Percentiles rank a stretch among this genome's conserved stretches.
These are phyloP conservation scores for Cucurbitaria berberidis DNA, from an alignment of 2,329 filamentous ascomycete genomes.

Conservation along the genomic window DNA sequence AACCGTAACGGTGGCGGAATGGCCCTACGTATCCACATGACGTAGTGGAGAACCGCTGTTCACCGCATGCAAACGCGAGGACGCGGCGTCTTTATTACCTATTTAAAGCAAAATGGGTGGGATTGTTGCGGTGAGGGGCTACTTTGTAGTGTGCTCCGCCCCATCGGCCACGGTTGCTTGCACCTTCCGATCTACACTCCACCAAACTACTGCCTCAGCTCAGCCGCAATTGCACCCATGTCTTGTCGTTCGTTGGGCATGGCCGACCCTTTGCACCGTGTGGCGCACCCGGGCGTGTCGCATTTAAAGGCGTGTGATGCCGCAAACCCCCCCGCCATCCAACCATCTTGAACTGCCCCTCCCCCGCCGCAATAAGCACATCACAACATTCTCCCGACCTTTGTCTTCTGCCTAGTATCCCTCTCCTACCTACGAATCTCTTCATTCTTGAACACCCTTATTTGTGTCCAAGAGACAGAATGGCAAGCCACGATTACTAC, in stretches of 20 bases:
- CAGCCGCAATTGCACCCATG: slow-evolving; percentile 26
- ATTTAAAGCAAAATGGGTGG: neutral
- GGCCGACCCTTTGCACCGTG: slow-evolving; percentile 12
- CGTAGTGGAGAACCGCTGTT: slow-evolving; percentile 1
- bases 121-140: slow-evolving; percentile 2
- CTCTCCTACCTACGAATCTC: neutral
- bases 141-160: neutral
- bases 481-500: slow-evolving; percentile 45
- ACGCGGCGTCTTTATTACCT: neutral
- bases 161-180: slow-evolving; percentile 5
- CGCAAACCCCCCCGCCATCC: slow-evolving; percentile 19
- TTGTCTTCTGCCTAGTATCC: slow-evolving; percentile 8
- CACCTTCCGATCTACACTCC: slow-evolving; percentile 5
- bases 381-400: slow-evolving; percentile 11
- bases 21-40: slow-evolving; percentile 2
- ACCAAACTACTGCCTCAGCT: slow-evolving; percentile 19
- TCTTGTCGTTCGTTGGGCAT: slow-evolving; percentile 15
- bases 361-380: slow-evolving; percentile 28
- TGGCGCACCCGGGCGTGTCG: slow-evolving; percentile 21
- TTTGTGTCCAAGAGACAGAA: slow-evolving; percentile 5
- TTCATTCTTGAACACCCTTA: neutral
- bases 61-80: neutral
- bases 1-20: neutral
- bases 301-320: slow-evolving; percentile 30
- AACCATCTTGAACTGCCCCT: slow-evolving; percentile 25